These are phyloP conservation scores for Arachnomyces sp. DNA, from an alignment of 2,329 filamentous ascomycete genomes.

Conservation along the genomic window DNA sequence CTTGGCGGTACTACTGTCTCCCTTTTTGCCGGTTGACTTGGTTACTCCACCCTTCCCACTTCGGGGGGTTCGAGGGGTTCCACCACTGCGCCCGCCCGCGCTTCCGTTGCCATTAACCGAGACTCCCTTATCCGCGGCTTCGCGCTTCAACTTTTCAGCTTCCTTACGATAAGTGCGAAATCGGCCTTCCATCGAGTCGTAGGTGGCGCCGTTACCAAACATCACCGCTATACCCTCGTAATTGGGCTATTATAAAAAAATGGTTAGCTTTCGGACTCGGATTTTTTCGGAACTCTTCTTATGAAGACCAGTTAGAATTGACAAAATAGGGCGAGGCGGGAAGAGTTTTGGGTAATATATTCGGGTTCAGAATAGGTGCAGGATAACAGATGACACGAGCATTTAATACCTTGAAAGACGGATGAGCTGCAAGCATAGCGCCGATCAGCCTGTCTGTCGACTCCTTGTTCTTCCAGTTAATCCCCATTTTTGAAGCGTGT, in stretches of 20 bases:
- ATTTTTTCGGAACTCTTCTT: no score
- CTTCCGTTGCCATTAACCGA: neutral
- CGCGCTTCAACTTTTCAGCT: conserved; percentile 25
- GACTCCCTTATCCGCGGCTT: neutral
- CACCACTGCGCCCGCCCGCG: conserved; percentile 1
- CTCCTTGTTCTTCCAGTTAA: conserved; percentile 23
- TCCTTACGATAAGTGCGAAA: conserved; percentile 39
- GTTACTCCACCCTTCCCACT: conserved; percentile 12
- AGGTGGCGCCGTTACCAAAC: conserved; percentile 41
- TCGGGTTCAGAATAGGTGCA: no score
- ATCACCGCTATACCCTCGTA: conserved; percentile 36
- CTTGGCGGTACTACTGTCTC: neutral
- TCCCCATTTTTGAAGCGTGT: conserved; percentile 17
- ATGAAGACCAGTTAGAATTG: no score
- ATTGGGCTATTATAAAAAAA: conserved; percentile 32
- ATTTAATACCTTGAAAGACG: conserved; percentile 18
- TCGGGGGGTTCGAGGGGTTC: conserved; percentile 13
- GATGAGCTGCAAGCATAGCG: conserved; percentile 21
- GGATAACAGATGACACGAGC: no score
- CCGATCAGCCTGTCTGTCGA: conserved; percentile 21
- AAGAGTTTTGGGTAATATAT: no score
- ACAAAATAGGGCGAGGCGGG: no score
- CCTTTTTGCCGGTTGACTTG: conserved; percentile 6
- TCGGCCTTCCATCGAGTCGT: conserved; percentile 41
- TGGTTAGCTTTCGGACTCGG: no score